These are phyloP conservation scores for Trichoderma virens DNA, from an alignment of 495 filamentous ascomycete genomes.

Conservation along the genomic window DNA sequence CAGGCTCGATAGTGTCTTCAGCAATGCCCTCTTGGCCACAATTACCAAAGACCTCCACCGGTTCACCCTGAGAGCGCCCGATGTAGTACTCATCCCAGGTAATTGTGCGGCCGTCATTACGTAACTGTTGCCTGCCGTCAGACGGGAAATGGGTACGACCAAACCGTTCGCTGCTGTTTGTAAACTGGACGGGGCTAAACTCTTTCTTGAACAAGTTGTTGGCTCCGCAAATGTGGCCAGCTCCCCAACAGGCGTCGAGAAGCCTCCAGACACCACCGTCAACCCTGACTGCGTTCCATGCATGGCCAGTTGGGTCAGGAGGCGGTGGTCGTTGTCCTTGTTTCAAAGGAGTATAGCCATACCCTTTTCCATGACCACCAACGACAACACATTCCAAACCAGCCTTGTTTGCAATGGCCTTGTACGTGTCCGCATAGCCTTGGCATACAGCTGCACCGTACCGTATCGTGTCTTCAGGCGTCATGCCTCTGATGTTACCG, in stretches of 20 bases:
- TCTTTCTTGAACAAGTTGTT: slow-evolving; percentile 50
- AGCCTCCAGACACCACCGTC: slow-evolving; percentile 86
- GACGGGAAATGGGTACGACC: slow-evolving; percentile 69
- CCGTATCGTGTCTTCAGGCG: slow-evolving; percentile 57
- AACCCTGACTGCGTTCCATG: slow-evolving; percentile 89
- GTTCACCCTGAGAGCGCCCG: slow-evolving; percentile 38
- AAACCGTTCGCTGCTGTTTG: slow-evolving; percentile 74
- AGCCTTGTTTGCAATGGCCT: slow-evolving; percentile 60
- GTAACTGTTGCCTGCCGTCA: slow-evolving; percentile 61
- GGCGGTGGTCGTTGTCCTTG: slow-evolving; percentile 53
- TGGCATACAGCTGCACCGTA: slow-evolving; percentile 81
- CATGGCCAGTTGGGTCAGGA: slow-evolving; percentile 50
- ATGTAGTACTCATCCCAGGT: slow-evolving; percentile 75
- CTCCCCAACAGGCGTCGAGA: slow-evolving; percentile 89
- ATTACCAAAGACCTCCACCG: slow-evolving; percentile 43
- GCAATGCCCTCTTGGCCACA: slow-evolving; percentile 54
- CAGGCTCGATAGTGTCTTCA: slow-evolving; percentile 54
- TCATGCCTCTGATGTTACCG: slow-evolving; percentile 52
- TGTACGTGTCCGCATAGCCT: slow-evolving; percentile 82
- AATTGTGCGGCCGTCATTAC: slow-evolving; percentile 39
- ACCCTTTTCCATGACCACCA: slow-evolving; percentile 81
- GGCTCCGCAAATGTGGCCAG: slow-evolving; percentile 50
- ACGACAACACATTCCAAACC: slow-evolving; percentile 68
- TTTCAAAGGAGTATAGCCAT: slow-evolving; percentile 49
- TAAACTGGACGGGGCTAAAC: slow-evolving; percentile 68